Percentiles rank a stretch among this genome's conserved stretches.
phyloP scores from a whole-genome alignment of 495 filamentous ascomycete species.

The Aspergillus ellipticus region DNA sequence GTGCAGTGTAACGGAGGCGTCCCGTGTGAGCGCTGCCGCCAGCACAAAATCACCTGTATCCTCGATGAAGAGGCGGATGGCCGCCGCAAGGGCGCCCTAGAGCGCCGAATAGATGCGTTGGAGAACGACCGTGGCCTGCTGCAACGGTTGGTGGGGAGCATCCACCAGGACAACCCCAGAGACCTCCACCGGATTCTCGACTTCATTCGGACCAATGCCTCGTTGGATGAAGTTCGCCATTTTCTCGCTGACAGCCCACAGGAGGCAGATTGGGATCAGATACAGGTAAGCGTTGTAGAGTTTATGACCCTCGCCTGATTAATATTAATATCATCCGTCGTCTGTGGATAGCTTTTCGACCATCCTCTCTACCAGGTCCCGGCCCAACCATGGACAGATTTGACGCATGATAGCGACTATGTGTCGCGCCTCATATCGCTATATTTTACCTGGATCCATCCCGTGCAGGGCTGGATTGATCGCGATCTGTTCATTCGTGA shows the following conservation, averaged over 20 bases:
- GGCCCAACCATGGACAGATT: not conserved
- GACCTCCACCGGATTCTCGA: not conserved
- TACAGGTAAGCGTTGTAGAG: too few relatives aligned
- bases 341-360: not conserved
- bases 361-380: not conserved
- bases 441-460: not conserved
- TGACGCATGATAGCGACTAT: not conserved
- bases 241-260: not conserved
- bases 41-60: not conserved
- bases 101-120: not conserved
- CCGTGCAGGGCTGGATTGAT: not conserved
- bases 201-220: not conserved
- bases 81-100: not conserved
- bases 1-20: not conserved
- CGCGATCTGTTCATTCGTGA: not conserved
- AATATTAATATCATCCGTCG: too few relatives aligned
- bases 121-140: not conserved
- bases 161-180: not conserved
- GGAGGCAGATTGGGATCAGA: too few relatives aligned
- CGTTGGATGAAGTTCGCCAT: not conserved
- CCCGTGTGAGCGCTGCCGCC: not conserved
- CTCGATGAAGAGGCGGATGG: slow-evolving; percentile 3
- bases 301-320: not conserved
- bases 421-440: not conserved
- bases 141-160: not conserved